These are phyloP conservation scores for Mytilinidion resinicola DNA, from an alignment of 495 filamentous ascomycete species.

Conservation along the genomic window DNA sequence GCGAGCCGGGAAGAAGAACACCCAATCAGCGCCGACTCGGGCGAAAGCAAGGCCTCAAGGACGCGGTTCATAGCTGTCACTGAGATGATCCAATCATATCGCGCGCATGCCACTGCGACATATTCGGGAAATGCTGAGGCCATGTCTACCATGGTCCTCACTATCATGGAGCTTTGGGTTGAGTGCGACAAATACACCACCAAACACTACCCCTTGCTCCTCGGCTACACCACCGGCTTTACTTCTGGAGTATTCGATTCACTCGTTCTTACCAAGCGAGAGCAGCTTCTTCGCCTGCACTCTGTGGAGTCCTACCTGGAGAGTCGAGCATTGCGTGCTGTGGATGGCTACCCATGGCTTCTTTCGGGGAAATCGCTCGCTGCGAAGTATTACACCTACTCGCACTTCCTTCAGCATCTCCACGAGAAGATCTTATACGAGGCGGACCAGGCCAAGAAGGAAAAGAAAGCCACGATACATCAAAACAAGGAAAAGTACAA, in stretches of 20 bases:
- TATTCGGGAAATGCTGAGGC: conserved; percentile 47
- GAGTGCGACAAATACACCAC: conserved; percentile 49
- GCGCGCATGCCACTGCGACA: not conserved
- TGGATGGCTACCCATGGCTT: conserved; percentile 35
- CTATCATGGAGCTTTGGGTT: conserved; percentile 55
- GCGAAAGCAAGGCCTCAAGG: too few species aligned
- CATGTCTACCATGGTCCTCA: conserved; percentile 53
- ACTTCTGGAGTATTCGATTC: conserved; percentile 38
- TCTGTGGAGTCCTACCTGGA: conserved; percentile 46
- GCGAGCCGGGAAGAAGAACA: too few species aligned
- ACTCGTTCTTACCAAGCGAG: conserved; percentile 43
- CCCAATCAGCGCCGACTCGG: too few species aligned
- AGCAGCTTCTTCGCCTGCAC: conserved; percentile 46
- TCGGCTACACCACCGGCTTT: conserved; percentile 47
- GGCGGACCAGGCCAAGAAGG: conserved; percentile 26
- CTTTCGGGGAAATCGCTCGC: conserved; percentile 41
- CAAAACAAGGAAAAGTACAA: conserved; percentile 33
- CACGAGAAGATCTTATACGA: conserved; percentile 33
- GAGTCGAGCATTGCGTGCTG: conserved; percentile 22
- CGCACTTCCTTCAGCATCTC: conserved; percentile 38
- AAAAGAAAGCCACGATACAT: conserved; percentile 43
- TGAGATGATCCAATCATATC: not conserved
- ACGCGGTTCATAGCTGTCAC: not conserved
- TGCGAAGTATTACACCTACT: conserved; percentile 46
- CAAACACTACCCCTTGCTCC: conserved; percentile 36